phyloP scores from a whole-genome alignment of 106 monocot genomes.

The Ottelia alismoides region DNA sequence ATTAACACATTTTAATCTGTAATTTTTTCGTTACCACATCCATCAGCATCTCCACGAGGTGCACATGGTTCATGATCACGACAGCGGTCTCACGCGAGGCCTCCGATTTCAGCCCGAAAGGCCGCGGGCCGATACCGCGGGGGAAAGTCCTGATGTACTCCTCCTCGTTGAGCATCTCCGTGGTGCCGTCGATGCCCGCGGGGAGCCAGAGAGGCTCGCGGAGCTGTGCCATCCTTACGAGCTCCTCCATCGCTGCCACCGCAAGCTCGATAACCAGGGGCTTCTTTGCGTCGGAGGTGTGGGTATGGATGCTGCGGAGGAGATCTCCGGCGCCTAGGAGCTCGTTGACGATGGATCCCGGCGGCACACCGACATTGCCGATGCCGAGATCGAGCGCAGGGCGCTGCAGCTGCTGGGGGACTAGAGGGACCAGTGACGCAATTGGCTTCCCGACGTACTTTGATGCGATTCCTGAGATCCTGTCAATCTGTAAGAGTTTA shows the following conservation, averaged over 20 bases:
- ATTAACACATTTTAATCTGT: no score
- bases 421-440: slow-evolving; percentile 30
- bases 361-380: slow-evolving; percentile 9
- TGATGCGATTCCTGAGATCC: slow-evolving; percentile 72
- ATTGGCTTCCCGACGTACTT: slow-evolving; percentile 45
- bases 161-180: slow-evolving; percentile 48
- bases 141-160: slow-evolving; percentile 44
- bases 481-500: slow-evolving; percentile 45
- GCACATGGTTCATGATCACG: slow-evolving; percentile 76
- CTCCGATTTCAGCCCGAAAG: slow-evolving; percentile 56
- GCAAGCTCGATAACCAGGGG: slow-evolving; percentile 64
- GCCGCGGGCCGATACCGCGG: slow-evolving; percentile 61
- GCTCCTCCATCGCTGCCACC: slow-evolving; percentile 87
- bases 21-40: slow-evolving; percentile 40
- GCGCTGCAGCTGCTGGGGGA: slow-evolving; percentile 12
- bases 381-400: slow-evolving; percentile 34
- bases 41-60: slow-evolving; percentile 82
- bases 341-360: slow-evolving; percentile 8
- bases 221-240: slow-evolving; percentile 62
- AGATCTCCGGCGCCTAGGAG: slow-evolving; percentile 38
- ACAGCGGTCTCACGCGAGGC: slow-evolving; percentile 56
- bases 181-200: slow-evolving; percentile 2
- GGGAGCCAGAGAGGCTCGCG: slow-evolving; percentile 59
- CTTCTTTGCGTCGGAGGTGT: slow-evolving; percentile 40
- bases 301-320: slow-evolving; percentile 24